Conservation (phyloP, 2,329 filamentous ascomycete genomes). For the Ceratocystiopsis brevicomis region DNA sequence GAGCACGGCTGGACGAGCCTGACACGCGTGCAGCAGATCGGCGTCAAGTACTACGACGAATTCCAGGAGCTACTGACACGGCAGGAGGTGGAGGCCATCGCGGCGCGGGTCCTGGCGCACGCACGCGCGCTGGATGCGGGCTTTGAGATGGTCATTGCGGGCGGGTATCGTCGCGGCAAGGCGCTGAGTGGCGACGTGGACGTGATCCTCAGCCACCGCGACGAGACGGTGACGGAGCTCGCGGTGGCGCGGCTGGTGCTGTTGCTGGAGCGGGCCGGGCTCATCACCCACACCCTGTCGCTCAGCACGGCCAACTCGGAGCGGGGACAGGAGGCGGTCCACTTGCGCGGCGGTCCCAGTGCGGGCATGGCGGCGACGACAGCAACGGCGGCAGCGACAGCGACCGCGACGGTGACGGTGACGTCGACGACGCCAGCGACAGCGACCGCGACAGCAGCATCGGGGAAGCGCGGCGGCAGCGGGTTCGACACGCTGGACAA, state of each 20-base stretch:
- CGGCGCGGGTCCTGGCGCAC: slow-evolving; percentile 40
- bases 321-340: slow-evolving; percentile 43
- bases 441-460: slow-evolving; percentile 1
- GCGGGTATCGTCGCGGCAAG: slow-evolving; percentile 69
- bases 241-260: slow-evolving; percentile 55
- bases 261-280: slow-evolving; percentile 46
- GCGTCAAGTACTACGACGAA: slow-evolving; percentile 84
- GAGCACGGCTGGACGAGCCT: slow-evolving; percentile 62
- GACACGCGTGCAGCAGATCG: slow-evolving; percentile 74
- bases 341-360: slow-evolving; percentile 28
- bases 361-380: slow-evolving; percentile 4
- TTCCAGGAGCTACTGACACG: slow-evolving; percentile 55
- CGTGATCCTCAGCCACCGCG: slow-evolving; percentile 61
- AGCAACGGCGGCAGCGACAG: slow-evolving; percentile 8
- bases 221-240: slow-evolving; percentile 46
- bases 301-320: slow-evolving; percentile 52
- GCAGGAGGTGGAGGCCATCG: slow-evolving; percentile 53
- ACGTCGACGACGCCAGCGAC: slow-evolving; percentile 1
- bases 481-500: slow-evolving; percentile 86
- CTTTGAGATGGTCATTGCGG: slow-evolving; percentile 45
- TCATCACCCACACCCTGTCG: slow-evolving; percentile 66
- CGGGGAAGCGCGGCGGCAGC: neutral
- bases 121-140: slow-evolving; percentile 42
- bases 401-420: slow-evolving; percentile 1
- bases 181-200: slow-evolving; percentile 62